Base-by-base conservation (phyloP, 352 stramenopile species). In the Pythium myriotylum region DNA sequence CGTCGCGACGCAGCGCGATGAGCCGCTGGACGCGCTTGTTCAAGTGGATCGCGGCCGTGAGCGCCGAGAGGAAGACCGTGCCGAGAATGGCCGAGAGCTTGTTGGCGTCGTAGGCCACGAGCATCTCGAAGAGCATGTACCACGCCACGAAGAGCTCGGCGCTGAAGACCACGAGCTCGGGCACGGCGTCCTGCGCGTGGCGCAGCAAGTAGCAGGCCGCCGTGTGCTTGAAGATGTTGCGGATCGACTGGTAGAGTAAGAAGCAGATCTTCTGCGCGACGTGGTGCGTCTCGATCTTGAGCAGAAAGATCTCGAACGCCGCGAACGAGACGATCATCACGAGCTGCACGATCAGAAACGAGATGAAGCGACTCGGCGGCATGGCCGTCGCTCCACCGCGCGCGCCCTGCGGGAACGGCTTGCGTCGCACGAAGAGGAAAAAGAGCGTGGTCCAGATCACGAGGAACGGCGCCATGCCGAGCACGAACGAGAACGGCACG, bases 311-410 rank as follows among this genome's bases (percentile, higher is more conserved):
- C 20, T 59, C 32, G 22, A 79, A 81, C 1, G 54, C 54, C 17
- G 70, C 62, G 37, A 82, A 85, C 42, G 79, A 48, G 3, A 67
- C 24, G 42, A 85, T 35, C 9, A 81, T 39, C 0, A 59, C 65
- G 1, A 54, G 63, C 10, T 83, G 68, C 3, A 68, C 43, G 19
- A 50, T 2, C 12, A 69, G 47, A 7, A 72, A 20, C 10, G 54
- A 27, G 22, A 83, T 17, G 35, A 72, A 69, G 22, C 48, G 60
- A 10, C 51, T 58, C 1, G 61, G 54, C 29, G 54, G 68, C 22
- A 77, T 61, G 14, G 37, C 51, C 1, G 39, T 40, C 37, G 51
- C 39, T 7, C 6, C 8, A 23, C 37, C 40, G 52, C 37, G 55
- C 35, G 10, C 10, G 29, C 10, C 29, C 29, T 35, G 29, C 29